These are phyloP conservation scores for Gentiana straminea DNA, from an alignment of 257 asterid species.

Conservation along the genomic window DNA sequence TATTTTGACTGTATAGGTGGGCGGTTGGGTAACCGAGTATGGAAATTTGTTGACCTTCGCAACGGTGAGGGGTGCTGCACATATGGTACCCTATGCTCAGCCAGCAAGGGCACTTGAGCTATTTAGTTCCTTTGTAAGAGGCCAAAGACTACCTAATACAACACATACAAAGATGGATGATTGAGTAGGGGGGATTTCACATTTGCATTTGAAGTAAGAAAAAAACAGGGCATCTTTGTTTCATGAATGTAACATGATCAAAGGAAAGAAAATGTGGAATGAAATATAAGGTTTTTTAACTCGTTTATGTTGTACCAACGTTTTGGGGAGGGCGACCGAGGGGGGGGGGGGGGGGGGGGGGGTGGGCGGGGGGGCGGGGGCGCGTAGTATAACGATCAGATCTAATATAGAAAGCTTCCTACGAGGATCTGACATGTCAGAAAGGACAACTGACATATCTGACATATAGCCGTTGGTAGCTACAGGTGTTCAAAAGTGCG, in stretches of 20 bases:
- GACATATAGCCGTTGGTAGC: too few species aligned
- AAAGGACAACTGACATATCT: too few species aligned
- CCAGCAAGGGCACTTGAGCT: conserved; percentile 87
- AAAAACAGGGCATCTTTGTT: background rate
- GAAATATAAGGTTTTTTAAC: background rate
- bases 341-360: too few species aligned
- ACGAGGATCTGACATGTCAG: too few species aligned
- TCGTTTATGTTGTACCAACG: too few species aligned
- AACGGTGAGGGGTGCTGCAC: conserved; percentile 94
- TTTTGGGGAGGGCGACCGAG: too few species aligned
- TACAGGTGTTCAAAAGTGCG: too few species aligned
- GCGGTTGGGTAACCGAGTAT: conserved; percentile 93
- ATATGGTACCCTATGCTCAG: conserved; percentile 96
- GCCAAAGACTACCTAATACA: conserved; percentile 60
- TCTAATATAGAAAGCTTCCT: too few species aligned
- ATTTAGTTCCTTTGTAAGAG: conserved; percentile 57
- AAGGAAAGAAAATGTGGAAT: background rate
- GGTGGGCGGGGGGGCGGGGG: too few species aligned
- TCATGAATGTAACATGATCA: background rate
- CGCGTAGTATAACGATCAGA: too few species aligned
- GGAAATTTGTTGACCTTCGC: conserved; percentile 77
- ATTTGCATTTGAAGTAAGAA: conserved; percentile 3
- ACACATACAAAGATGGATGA: conserved; percentile 43
- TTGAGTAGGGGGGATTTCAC: background rate
- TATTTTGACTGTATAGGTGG: conserved; percentile 36